Conservation (phyloP, 2,329 filamentous ascomycete genomes). For the Penicillium sp. region DNA sequence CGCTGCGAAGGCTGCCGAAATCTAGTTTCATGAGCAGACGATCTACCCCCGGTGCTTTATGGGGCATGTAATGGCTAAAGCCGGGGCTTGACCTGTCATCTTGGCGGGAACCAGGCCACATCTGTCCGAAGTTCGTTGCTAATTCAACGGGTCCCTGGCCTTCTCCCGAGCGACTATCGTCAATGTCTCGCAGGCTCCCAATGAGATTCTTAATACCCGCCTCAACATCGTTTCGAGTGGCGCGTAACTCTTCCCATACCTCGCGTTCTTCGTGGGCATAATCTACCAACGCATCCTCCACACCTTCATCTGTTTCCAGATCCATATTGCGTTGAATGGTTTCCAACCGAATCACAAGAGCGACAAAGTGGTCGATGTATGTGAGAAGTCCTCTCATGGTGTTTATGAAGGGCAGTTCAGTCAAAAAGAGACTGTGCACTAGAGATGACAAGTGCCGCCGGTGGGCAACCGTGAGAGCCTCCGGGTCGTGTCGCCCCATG, state of each 20-base stretch:
- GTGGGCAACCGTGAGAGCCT: conserved; percentile 79
- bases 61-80: conserved; percentile 60
- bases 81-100: conserved; percentile 19
- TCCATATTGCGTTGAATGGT: conserved; percentile 75
- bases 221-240: conserved; percentile 65
- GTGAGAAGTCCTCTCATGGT: conserved; percentile 41
- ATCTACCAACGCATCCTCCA: conserved; percentile 72
- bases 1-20: conserved; percentile 41
- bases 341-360: conserved; percentile 73
- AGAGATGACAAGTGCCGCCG: conserved; percentile 71
- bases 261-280: conserved; percentile 70
- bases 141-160: conserved; percentile 35
- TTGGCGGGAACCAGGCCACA: conserved; percentile 30
- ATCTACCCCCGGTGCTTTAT: conserved; percentile 76
- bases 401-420: conserved; percentile 42
- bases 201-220: conserved; percentile 63
- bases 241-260: conserved; percentile 63
- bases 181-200: conserved; percentile 59
- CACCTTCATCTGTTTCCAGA: conserved; percentile 77
- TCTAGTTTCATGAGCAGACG: conserved; percentile 89
- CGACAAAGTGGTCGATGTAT: conserved; percentile 76
- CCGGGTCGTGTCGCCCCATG: conserved; percentile 68
- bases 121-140: conserved; percentile 28
- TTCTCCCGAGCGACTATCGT: conserved; percentile 53
- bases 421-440: conserved; percentile 46